Percentiles rank a stretch among this genome's conserved stretches.
phyloP scores from a whole-genome alignment of 495 filamentous ascomycete genomes.

The Penicillium salamii region DNA sequence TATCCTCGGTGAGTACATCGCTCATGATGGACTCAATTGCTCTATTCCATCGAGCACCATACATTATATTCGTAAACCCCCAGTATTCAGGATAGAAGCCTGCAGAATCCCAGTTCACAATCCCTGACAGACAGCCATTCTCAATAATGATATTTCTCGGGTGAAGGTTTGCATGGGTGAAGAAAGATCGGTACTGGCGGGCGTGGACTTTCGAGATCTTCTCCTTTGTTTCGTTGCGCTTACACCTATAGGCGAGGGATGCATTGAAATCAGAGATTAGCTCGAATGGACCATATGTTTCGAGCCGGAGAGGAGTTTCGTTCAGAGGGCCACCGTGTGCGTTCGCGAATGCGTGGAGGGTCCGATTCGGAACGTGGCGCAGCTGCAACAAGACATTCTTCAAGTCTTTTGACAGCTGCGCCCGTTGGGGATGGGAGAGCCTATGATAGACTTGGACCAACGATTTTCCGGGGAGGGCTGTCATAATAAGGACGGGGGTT shows the following conservation, averaged over 20 bases:
- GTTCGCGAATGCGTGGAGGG: conserved; percentile 14
- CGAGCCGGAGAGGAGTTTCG: conserved; percentile 18
- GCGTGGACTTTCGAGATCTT: conserved; percentile 1
- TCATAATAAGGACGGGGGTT: neutral
- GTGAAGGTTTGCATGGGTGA: conserved; percentile 29
- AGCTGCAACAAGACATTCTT: neutral
- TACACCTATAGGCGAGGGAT: conserved; percentile 8
- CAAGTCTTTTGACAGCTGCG: neutral
- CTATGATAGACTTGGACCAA: neutral
- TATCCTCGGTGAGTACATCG: conserved; percentile 4
- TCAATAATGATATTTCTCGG: conserved; percentile 26
- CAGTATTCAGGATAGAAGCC: conserved; percentile 35
- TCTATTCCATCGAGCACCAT: conserved; percentile 4
- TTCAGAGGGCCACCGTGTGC: conserved; percentile 13
- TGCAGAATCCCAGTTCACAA: conserved; percentile 34
- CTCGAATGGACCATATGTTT: conserved; percentile 15
- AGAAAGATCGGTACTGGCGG: conserved; percentile 10
- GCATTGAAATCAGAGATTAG: conserved; percentile 21
- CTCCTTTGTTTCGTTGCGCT: conserved; percentile 1
- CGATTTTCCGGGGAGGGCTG: neutral
- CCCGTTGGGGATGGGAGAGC: neutral
- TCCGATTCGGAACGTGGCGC: conserved; percentile 13
- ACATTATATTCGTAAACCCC: conserved; percentile 31
- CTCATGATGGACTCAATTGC: conserved; percentile 5
- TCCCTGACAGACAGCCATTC: conserved; percentile 17